Evolutionary conservation across 164 flowering plant species (phyloP), one percentile per base, ranked within the genome.

Genomic region (Sextonia rubra): DNA sequence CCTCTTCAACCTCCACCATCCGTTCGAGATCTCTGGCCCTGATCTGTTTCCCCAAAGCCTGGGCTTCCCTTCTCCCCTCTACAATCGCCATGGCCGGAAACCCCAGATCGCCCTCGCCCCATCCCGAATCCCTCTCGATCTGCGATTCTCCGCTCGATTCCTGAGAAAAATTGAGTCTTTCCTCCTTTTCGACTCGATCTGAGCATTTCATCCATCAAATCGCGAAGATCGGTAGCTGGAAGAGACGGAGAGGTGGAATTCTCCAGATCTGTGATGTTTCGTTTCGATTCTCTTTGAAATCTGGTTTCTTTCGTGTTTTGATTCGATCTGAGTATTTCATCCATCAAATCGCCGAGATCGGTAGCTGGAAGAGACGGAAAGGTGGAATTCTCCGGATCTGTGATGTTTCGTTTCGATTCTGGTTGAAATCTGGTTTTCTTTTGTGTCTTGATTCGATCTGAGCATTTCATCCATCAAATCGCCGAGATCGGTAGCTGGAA

Each of bases 1-100:
- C 44, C 44, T 0, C 11, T 37, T 15, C 49, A n/a, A 18, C 52
- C 25, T 37, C 27, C 11, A 66, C n/a, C 52, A 27, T 44, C 12
- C 11, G 3, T 24, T 47, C 52, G 11, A 67, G 55, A 69, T 69
- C 71, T 55, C 71, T 26, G 71, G 72, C 64, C 61, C 12, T 32
- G 72, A 24, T 60, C n/a, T 44, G n/a, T 14, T 20, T 44, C 17
- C n/a, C 67, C 27, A 18, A 27, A 17, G 29, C 67, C 67, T 30
- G 15, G 67, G 44, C n/a, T 29, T 27, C 29, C 47, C 3, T 61
- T 3, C 25, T 26, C 67, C n/a, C 23, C 20, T 18, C 67, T 14
- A 9, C 44, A 18, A 64, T 64, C 47, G n/a, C 47, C 27, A 64
- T 64, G 67, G 17, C 67, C 30, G 17, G n/a, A 27, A 20, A 22